Conservation (phyloP, 176 grass and related monocot species). For the Cymbopogon citratus region DNA sequence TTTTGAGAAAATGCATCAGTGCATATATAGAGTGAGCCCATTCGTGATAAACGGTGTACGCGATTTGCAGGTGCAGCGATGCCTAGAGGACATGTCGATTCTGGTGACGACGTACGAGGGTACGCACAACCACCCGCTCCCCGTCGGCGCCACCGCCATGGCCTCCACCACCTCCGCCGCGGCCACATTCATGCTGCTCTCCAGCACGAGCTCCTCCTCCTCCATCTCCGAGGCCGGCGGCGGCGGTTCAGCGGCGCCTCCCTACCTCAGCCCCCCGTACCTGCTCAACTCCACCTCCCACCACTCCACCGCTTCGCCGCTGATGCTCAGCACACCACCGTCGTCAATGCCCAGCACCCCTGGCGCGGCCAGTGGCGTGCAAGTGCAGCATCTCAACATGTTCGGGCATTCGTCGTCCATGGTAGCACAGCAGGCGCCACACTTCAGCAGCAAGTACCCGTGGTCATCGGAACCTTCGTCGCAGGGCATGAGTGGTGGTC, state of each 20-base stretch:
- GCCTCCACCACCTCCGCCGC: slow-evolving; percentile 67
- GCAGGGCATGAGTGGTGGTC: not conserved
- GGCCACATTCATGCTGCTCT: slow-evolving; percentile 71
- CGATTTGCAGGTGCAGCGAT: slow-evolving; percentile 68
- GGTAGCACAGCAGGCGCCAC: slow-evolving; percentile 5
- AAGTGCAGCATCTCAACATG: slow-evolving; percentile 33
- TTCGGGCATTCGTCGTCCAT: slow-evolving; percentile 28
- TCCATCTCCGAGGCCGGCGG: slow-evolving; percentile 36
- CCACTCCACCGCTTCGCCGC: slow-evolving; percentile 6
- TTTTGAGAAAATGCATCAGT: no score
- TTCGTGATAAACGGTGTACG: not conserved
- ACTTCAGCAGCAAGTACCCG: slow-evolving; percentile 35
- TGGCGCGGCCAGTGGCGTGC: not conserved
- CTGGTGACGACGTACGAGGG: slow-evolving; percentile 97
- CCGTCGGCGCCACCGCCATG: slow-evolving; percentile 90
- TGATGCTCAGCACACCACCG: not conserved
- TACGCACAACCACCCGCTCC: slow-evolving; percentile 95
- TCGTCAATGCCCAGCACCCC: not conserved
- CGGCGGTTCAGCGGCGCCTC: slow-evolving; percentile 26
- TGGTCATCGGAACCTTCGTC: slow-evolving; percentile 35
- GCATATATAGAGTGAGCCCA: not conserved
- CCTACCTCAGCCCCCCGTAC: slow-evolving; percentile 68
- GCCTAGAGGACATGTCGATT: slow-evolving; percentile 93
- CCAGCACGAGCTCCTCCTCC: slow-evolving; percentile 48
- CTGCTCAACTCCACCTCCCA: slow-evolving; percentile 44